A percentile compares a stretch with the other conserved stretches of the same genome.
phyloP scores from a whole-genome alignment of 306 rosid species.

The Vicia villosa region DNA sequence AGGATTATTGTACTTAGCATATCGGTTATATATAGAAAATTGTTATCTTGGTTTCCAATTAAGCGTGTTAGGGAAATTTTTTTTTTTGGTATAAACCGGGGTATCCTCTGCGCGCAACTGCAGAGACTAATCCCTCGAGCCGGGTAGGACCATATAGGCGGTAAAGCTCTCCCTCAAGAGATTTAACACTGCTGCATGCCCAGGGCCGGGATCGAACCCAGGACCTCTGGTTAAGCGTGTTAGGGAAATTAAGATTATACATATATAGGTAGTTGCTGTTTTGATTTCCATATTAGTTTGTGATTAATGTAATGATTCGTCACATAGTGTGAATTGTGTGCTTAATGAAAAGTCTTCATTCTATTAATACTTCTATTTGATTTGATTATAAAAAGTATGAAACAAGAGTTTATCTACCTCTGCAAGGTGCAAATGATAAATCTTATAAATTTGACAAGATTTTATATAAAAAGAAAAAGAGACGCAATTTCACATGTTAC shows the following conservation, averaged over 20 bases:
- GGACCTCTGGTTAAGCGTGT: too few species aligned
- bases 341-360: not conserved
- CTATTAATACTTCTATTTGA: not conserved
- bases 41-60: not conserved
- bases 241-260: not conserved
- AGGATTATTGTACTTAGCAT: too few species aligned
- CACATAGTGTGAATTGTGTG: not conserved
- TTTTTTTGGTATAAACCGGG: too few species aligned
- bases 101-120: too few species aligned
- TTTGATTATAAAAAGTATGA: not conserved
- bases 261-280: not conserved
- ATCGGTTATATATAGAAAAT: not conserved
- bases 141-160: too few species aligned
- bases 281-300: constrained; percentile 4
- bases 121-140: too few species aligned
- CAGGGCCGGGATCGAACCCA: too few species aligned
- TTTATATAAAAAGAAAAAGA: too few species aligned
- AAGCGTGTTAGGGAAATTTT: not conserved
- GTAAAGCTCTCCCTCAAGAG: too few species aligned
- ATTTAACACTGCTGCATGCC: too few species aligned
- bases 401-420: not conserved
- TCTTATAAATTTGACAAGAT: not conserved
- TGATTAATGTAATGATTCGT: not conserved
- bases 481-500: too few species aligned
- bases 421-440: not conserved